A percentile compares a stretch with the other conserved stretches of the same genome.
Conservation (phyloP, 2,329 filamentous ascomycete genomes). For the Sporothrix dimorphospora region DNA sequence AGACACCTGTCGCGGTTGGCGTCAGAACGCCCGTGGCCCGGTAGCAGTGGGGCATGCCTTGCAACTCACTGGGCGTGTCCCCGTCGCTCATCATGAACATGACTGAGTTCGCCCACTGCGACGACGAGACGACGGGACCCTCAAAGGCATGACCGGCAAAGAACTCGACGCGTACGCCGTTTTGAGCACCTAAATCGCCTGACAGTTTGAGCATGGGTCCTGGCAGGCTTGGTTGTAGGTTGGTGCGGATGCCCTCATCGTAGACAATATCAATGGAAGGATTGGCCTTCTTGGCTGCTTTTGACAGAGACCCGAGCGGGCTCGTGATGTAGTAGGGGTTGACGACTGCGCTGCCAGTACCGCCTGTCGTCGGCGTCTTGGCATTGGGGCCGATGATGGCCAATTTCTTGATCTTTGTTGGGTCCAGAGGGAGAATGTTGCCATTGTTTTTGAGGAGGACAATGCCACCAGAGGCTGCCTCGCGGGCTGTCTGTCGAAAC, state of each 20-base stretch:
- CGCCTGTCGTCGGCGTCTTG: slow-evolving; percentile 32
- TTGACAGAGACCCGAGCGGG: slow-evolving; percentile 29
- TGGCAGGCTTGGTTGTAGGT: slow-evolving; percentile 31
- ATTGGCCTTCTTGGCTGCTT: slow-evolving; percentile 2
- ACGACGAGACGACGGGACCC: slow-evolving; percentile 29
- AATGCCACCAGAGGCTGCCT: slow-evolving; percentile 35
- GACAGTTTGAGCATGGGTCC: slow-evolving; percentile 9
- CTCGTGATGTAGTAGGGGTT: slow-evolving; percentile 34
- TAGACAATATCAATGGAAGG: slow-evolving; percentile 28
- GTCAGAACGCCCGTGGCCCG: slow-evolving; percentile 38
- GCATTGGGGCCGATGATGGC: slow-evolving; percentile 36
- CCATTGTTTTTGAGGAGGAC: slow-evolving; percentile 37
- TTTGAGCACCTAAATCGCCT: not conserved
- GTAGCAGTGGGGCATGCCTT: slow-evolving; percentile 39
- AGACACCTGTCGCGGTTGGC: slow-evolving; percentile 35
- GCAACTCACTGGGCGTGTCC: slow-evolving; percentile 30
- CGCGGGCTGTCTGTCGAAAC: slow-evolving; percentile 32
- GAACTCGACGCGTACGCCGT: slow-evolving; percentile 33
- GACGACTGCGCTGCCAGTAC: slow-evolving; percentile 36
- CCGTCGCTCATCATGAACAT: slow-evolving; percentile 36
- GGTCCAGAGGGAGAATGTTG: slow-evolving; percentile 34
- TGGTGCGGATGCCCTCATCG: slow-evolving; percentile 29
- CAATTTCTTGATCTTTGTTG: slow-evolving; percentile 16
- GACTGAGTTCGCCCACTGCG: slow-evolving; percentile 33
- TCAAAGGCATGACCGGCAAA: slow-evolving; percentile 30